Conservation (phyloP, 2,329 filamentous ascomycete species). For the Teratosphaeria epicoccoides region DNA sequence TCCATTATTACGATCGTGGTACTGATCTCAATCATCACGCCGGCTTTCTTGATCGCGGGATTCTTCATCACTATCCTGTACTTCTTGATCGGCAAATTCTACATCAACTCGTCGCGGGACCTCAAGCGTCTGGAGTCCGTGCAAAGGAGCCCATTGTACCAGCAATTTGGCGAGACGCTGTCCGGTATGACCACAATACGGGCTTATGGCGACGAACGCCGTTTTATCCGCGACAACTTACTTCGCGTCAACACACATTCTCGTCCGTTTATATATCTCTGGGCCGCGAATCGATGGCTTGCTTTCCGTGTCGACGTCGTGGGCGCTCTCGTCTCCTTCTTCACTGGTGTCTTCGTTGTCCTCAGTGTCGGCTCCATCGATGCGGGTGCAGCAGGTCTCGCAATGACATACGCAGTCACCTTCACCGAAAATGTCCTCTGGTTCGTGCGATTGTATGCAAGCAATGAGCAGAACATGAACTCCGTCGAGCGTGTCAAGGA, state of each 20-base stretch:
- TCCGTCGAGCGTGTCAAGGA: slow-evolving; percentile 96
- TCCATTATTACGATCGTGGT: slow-evolving; percentile 74
- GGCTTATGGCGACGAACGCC: slow-evolving; percentile 85
- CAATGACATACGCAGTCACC: slow-evolving; percentile 87
- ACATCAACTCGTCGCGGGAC: slow-evolving; percentile 85
- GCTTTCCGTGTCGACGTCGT: slow-evolving; percentile 83
- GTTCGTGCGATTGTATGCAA: slow-evolving; percentile 86
- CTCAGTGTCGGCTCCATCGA: slow-evolving; percentile 73
- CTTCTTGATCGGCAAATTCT: slow-evolving; percentile 72
- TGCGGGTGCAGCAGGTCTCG: slow-evolving; percentile 83
- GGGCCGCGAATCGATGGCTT: slow-evolving; percentile 95
- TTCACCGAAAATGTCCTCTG: slow-evolving; percentile 96
- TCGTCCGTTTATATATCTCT: slow-evolving; percentile 89
- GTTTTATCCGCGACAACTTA: slow-evolving; percentile 89
- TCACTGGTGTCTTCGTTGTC: slow-evolving; percentile 83
- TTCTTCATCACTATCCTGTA: slow-evolving; percentile 77
- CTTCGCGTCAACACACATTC: slow-evolving; percentile 79
- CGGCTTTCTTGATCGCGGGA: slow-evolving; percentile 78
- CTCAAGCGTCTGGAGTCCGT: slow-evolving; percentile 91
- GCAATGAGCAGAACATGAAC: slow-evolving; percentile 99
- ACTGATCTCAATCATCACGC: slow-evolving; percentile 80
- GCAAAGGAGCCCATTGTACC: slow-evolving; percentile 87
- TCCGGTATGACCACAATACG: slow-evolving; percentile 93
- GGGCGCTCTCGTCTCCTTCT: slow-evolving; percentile 86
- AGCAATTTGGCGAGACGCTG: slow-evolving; percentile 94